These are phyloP conservation scores for Aspergillus hancockii DNA, from an alignment of 495 filamentous ascomycete genomes.

Conservation along the genomic window DNA sequence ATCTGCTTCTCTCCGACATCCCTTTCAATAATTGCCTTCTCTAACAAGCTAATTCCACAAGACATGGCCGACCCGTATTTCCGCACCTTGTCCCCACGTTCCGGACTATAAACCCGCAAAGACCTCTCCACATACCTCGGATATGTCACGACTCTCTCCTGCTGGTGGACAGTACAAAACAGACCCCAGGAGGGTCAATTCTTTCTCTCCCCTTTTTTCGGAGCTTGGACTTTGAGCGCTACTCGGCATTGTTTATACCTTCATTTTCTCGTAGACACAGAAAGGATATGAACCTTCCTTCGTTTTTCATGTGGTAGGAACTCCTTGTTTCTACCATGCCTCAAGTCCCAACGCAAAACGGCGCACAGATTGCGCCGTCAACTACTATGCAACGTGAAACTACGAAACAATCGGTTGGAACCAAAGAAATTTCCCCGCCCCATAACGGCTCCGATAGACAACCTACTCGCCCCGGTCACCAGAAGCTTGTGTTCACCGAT, in stretches of 20 bases:
- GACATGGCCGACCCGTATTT: slow-evolving; percentile 15
- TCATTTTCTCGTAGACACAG: not conserved
- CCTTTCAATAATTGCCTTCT: not conserved
- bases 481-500: slow-evolving; percentile 69
- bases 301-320: slow-evolving; percentile 10
- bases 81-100: slow-evolving; percentile 4
- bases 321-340: slow-evolving; percentile 15
- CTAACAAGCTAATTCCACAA: slow-evolving; percentile 1
- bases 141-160: slow-evolving; percentile 28
- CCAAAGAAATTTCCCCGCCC: slow-evolving; percentile 29
- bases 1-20: slow-evolving; percentile 5
- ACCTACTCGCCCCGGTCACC: slow-evolving; percentile 34
- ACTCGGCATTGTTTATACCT: not conserved
- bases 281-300: slow-evolving; percentile 14
- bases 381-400: slow-evolving; percentile 22
- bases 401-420: slow-evolving; percentile 22
- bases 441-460: slow-evolving; percentile 22
- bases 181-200: slow-evolving; percentile 31
- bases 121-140: slow-evolving; percentile 12
- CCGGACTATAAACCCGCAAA: slow-evolving; percentile 10
- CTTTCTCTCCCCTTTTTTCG: slow-evolving; percentile 23
- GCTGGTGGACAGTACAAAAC: slow-evolving; percentile 23
- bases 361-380: slow-evolving; percentile 22
- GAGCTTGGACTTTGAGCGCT: slow-evolving; percentile 17
- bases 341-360: slow-evolving; percentile 25